Evolutionary conservation across 148 eudicot genomes (phyloP).

Genomic region (Simmondsia chinensis): DNA sequence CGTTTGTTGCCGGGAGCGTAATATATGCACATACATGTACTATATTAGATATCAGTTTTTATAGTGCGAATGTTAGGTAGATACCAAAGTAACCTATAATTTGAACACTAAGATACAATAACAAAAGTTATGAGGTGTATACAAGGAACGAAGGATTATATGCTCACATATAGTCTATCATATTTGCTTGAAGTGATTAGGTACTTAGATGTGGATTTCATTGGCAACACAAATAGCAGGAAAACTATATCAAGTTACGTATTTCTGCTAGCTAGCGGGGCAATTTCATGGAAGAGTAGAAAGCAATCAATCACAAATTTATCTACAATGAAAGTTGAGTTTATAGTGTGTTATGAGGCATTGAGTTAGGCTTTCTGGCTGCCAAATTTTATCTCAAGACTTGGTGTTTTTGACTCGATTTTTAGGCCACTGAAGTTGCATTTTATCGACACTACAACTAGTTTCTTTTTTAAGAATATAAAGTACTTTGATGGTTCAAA

Average conservation of each 20-base stretch:
- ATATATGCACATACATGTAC: background rate
- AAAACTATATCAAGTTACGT: background rate
- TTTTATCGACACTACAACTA: too few relatives aligned
- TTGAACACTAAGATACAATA: background rate
- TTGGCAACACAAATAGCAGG: background rate
- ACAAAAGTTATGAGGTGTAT: background rate
- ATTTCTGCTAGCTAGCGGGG: background rate
- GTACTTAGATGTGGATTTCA: background rate
- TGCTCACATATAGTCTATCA: background rate
- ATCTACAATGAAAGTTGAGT: background rate
- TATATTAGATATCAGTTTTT: background rate
- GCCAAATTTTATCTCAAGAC: background rate
- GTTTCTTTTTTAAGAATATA: too few relatives aligned
- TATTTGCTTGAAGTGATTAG: background rate
- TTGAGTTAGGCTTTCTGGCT: background rate
- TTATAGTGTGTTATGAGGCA: background rate
- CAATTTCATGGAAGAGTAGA: background rate
- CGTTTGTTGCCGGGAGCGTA: background rate
- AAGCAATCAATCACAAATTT: background rate
- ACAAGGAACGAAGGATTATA: background rate
- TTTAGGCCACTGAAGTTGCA: background rate
- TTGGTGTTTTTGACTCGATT: background rate
- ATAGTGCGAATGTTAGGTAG: background rate
- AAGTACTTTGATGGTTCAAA: too few relatives aligned
- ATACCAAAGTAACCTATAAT: background rate